Percentiles rank a stretch among this genome's conserved stretches.
Evolutionary conservation across 306 rosid genomes (phyloP).

Genomic region (Casuarina cunninghamiana): DNA sequence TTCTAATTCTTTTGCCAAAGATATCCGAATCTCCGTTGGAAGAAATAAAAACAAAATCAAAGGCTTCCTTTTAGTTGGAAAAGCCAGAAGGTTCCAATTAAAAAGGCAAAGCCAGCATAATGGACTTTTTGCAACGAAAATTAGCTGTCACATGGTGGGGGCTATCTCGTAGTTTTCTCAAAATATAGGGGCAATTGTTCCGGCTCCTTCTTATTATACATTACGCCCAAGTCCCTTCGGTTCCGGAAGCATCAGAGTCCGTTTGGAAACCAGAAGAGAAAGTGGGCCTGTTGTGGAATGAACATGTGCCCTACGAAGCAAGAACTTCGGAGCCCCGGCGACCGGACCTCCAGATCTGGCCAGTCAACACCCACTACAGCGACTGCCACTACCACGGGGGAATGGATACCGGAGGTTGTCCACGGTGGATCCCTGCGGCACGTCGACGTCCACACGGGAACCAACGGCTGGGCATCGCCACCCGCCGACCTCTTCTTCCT

Average conservation of each 20-base stretch:
- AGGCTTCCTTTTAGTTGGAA: not conserved
- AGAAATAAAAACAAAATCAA: not conserved
- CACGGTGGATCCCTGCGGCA: conserved; percentile 68
- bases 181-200: conserved; percentile 13
- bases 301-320: conserved; percentile 55
- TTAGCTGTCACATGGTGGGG: not conserved
- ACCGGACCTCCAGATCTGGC: conserved; percentile 26
- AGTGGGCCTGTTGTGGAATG: not conserved
- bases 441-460: conserved; percentile 69
- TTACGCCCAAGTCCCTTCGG: not conserved
- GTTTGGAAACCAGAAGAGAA: not conserved
- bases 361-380: conserved; percentile 26
- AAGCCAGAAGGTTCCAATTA: no score
- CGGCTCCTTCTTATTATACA: not conserved
- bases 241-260: not conserved
- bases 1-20: no score
- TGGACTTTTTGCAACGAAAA: not conserved
- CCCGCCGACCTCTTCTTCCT: conserved; percentile 79
- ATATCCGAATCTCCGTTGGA: no score
- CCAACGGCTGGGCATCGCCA: conserved; percentile 93
- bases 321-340: conserved; percentile 40
- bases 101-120: not conserved
- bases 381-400: not conserved
- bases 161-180: conserved; percentile 18
- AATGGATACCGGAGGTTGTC: conserved; percentile 63